phyloP scores from a whole-genome alignment of 2,329 filamentous ascomycete species.

The Hypocrella siamensis region DNA sequence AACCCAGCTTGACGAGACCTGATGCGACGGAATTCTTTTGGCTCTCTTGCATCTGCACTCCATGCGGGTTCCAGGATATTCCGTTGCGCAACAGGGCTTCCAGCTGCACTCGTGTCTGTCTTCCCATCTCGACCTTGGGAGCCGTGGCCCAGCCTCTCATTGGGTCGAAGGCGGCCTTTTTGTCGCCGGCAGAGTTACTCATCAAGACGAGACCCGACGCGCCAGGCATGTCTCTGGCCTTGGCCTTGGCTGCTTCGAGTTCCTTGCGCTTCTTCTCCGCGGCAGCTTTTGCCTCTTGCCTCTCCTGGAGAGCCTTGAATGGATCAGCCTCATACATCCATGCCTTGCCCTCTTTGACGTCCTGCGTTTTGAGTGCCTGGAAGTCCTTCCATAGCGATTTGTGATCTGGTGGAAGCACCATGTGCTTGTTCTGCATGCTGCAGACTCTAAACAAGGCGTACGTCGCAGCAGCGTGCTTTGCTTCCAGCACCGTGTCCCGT shows the following conservation, averaged over 20 bases:
- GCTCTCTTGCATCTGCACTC: conserved; percentile 43
- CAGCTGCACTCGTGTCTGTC: conserved; percentile 59
- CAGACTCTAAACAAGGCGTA: conserved; percentile 84
- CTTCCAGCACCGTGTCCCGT: conserved; percentile 72
- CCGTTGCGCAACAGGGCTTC: conserved; percentile 66
- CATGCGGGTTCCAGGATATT: conserved; percentile 77
- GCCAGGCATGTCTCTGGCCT: conserved; percentile 47
- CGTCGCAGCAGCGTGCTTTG: conserved; percentile 81
- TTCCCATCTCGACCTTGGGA: conserved; percentile 87
- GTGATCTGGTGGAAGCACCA: conserved; percentile 83
- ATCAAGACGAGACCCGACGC: conserved; percentile 39
- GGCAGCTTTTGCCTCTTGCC: conserved; percentile 60
- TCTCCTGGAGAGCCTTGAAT: conserved; percentile 65
- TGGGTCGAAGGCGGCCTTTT: conserved; percentile 20
- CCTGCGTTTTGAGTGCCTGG: conserved; percentile 62
- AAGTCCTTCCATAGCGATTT: conserved; percentile 88
- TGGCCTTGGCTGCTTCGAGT: conserved; percentile 49
- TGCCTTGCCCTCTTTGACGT: conserved; percentile 56
- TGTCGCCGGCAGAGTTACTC: conserved; percentile 22
- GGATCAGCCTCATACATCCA: conserved; percentile 97
- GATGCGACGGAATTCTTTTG: conserved; percentile 48
- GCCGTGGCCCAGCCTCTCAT: conserved; percentile 70
- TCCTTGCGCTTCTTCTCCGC: conserved; percentile 70
- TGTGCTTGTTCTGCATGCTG: conserved; percentile 91
- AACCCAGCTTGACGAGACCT: conserved; percentile 65